Evolutionary conservation across 345 rosid genomes (phyloP), one percentile per base, ranked within the genome.

Genomic region (Pistacia integerrima): DNA sequence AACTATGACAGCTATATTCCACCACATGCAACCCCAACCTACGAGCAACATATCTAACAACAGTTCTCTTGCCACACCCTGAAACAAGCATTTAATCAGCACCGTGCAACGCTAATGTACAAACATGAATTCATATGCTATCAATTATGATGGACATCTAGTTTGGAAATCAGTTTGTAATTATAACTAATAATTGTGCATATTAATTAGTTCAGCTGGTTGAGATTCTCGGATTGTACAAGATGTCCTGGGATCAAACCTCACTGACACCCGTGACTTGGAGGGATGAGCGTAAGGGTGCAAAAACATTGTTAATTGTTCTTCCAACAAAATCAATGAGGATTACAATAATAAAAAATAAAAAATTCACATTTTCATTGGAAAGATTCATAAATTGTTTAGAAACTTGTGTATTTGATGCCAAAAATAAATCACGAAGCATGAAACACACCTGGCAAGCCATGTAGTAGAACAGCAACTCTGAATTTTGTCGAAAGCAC

Each of bases 61-160:
- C 92, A 35, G 97, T 92, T 86, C 88, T 91, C 92, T 93, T 96
- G 75, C 99, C 97, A 72, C 93, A 91, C 58, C 99, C 99, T 96
- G 84, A 80, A 79, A 72, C 54, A 78, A 70, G 20, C 7, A 75
- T 64, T 65, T 36, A 57, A 78, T 70, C 74, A 79, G 72, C 70
- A 60, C 54, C 20, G 20, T 30, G 46, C 41, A 71, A 65, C 16
- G 60, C 13, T 13, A 30, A 46, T 4, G 20, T 3, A 5, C 38
- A 11, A 36, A 46, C 74, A 52, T n/a, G n/a, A n/a, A 69, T 33
- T 33, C 0, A 49, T 4, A 41, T 2, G 25, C 74, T 62, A 59
- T 46, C 33, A 70, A 18, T 3, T 65, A 16, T 64, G 41, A 49
- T 11, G 41, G 68, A 58, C 8, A 79, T 70, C 46, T 38, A 56